phyloP scores from a whole-genome alignment of 352 stramenopile species.

The Phytophthora melonis region DNA sequence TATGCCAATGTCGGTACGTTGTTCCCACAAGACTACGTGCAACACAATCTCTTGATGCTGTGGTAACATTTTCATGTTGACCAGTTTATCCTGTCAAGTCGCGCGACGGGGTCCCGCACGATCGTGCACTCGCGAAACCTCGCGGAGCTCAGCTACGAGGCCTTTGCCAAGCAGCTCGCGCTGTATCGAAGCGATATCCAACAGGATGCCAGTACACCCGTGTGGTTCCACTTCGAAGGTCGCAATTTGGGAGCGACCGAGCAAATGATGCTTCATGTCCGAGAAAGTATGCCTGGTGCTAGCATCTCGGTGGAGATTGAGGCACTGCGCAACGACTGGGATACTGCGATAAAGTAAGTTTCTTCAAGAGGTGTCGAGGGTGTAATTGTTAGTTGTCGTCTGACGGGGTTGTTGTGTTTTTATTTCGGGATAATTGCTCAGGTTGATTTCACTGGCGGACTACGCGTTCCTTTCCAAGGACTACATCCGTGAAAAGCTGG shows the following conservation, averaged over 20 bases:
- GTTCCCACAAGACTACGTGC: too few species aligned
- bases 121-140: slow-evolving; percentile 71
- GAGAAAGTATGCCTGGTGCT: slow-evolving; percentile 3
- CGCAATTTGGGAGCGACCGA: slow-evolving; percentile 59
- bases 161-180: slow-evolving; percentile 43
- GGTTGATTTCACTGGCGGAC: slow-evolving; percentile 46
- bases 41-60: neutral
- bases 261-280: slow-evolving; percentile 61
- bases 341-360: slow-evolving; percentile 51
- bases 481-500: slow-evolving; percentile 70
- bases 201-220: neutral
- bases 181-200: slow-evolving; percentile 12
- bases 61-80: slow-evolving; percentile 6
- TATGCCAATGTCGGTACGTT: slow-evolving; percentile 69
- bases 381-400: too few species aligned
- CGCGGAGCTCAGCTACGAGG: slow-evolving; percentile 48
- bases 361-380: too few species aligned
- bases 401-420: neutral
- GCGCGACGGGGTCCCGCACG: slow-evolving; percentile 63
- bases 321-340: slow-evolving; percentile 67
- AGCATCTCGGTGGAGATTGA: slow-evolving; percentile 76
- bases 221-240: slow-evolving; percentile 77
- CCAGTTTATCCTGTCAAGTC: slow-evolving; percentile 71
- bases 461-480: slow-evolving; percentile 75
- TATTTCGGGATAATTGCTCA: slow-evolving; percentile 22